phyloP scores from a whole-genome alignment of 306 rosid species.

The Cucumis cinereus region DNA sequence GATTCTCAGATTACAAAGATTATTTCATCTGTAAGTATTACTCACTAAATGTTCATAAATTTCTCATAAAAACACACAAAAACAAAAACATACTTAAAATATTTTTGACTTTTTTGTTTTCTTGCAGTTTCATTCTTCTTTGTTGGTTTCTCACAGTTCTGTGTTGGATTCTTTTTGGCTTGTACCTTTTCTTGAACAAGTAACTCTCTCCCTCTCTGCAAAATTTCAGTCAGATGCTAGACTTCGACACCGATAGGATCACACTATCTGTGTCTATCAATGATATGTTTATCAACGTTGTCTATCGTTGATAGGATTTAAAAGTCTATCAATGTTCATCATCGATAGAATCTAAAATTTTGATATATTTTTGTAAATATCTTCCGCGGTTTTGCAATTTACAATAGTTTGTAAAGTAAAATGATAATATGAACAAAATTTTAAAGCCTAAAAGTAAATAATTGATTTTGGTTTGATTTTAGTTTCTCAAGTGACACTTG shows the following conservation, averaged over 20 bases:
- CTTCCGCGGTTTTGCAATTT: too few species aligned
- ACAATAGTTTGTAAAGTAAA: too few species aligned
- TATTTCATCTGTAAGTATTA: constrained; percentile 36
- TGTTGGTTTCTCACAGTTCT: constrained; percentile 55
- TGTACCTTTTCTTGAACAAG: constrained; percentile 49
- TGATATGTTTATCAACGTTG: too few species aligned
- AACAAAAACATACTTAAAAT: neutral
- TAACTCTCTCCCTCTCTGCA: constrained; percentile 16
- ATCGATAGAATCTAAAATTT: too few species aligned
- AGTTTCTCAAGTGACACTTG: constrained; percentile 57
- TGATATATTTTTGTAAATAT: too few species aligned
- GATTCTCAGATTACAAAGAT: constrained; percentile 23
- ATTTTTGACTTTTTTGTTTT: neutral
- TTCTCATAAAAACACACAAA: neutral
- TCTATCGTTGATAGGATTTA: too few species aligned
- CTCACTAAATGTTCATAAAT: neutral
- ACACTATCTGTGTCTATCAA: too few species aligned
- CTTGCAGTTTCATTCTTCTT: constrained; percentile 35
- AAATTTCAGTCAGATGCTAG: too few species aligned
- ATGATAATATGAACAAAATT: too few species aligned
- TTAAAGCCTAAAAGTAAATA: too few species aligned
- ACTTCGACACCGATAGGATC: too few species aligned
- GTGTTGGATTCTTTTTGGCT: constrained; percentile 58
- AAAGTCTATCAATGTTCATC: too few species aligned
- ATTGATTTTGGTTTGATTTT: neutral